Conservation (phyloP, 768 basidiomycete genomes). For the Psilocybe tampanensis region DNA sequence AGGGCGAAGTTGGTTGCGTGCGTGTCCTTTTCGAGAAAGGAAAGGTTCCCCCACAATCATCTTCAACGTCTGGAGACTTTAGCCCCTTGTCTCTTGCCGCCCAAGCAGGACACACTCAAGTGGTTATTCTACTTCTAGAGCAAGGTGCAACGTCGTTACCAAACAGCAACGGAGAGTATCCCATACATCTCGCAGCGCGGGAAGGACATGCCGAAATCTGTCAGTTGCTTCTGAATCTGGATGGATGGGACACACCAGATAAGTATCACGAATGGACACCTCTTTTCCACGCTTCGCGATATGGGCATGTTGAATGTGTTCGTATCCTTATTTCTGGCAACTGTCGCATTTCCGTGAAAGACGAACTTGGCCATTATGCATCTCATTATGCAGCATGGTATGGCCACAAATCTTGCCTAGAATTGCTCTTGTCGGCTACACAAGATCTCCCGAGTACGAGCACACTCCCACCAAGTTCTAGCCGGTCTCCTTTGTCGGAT, state of each 20-base stretch:
- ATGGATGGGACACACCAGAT: conserved; percentile 86
- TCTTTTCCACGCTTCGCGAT: conserved; percentile 90
- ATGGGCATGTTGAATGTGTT: conserved; percentile 78
- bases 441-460: conserved; percentile 28
- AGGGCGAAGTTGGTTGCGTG: conserved; percentile 83
- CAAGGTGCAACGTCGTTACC: conserved; percentile 78
- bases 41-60: conserved; percentile 64
- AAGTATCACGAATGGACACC: conserved; percentile 99
- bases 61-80: conserved; percentile 63
- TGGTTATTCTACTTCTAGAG: conserved; percentile 75
- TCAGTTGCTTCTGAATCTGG: conserved; percentile 67
- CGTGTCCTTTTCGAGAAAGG: conserved; percentile 76
- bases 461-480: conserved; percentile 22
- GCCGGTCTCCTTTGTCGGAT: conserved; percentile 44
- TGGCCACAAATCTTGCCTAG: conserved; percentile 75
- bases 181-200: conserved; percentile 93
- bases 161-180: conserved; percentile 96
- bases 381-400: conserved; percentile 98
- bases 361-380: conserved; percentile 84
- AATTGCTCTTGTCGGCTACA: conserved; percentile 54
- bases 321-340: conserved; percentile 79
- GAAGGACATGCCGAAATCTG: conserved; percentile 91
- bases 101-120: conserved; percentile 84
- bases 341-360: conserved; percentile 70
- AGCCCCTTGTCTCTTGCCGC: conserved; percentile 90